Evolutionary conservation across 371 early-diverging fungal genomes (phyloP).

Genomic region (Amoeboradix gromovi): DNA sequence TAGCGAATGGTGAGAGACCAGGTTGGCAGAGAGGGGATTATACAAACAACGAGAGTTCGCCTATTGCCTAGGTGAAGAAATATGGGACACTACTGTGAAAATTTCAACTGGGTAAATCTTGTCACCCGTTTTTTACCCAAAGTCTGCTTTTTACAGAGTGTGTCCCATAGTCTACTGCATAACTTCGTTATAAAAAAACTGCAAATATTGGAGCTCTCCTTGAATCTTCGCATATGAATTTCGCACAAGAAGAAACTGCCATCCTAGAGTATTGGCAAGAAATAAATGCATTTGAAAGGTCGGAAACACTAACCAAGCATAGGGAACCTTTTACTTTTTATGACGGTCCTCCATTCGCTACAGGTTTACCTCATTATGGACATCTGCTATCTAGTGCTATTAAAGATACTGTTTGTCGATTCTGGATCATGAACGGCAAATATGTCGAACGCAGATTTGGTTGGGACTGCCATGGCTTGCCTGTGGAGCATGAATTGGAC

Average conservation of each 20-base stretch:
- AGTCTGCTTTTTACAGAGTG: too few species aligned
- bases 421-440: slow-evolving; percentile 86
- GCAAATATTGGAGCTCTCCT: too few species aligned
- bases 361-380: slow-evolving; percentile 99
- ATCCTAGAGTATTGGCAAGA: slow-evolving; percentile 85
- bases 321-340: slow-evolving; percentile 10
- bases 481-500: slow-evolving; percentile 98
- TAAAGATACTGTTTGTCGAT: slow-evolving; percentile 98
- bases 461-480: slow-evolving; percentile 99
- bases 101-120: too few species aligned
- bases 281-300: slow-evolving; percentile 88
- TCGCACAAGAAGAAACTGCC: slow-evolving; percentile 85
- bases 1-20: too few species aligned
- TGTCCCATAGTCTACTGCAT: too few species aligned
- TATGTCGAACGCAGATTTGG: slow-evolving; percentile 96
- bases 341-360: slow-evolving; percentile 92
- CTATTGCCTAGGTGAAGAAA: too few species aligned
- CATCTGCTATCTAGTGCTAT: slow-evolving; percentile 98
- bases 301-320: slow-evolving; percentile 44
- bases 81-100: too few species aligned
- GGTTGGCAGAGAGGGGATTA: too few species aligned
- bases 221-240: slow-evolving; percentile 15
- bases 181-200: too few species aligned
- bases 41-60: too few species aligned
- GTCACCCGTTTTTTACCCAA: too few species aligned